Base-by-base conservation (phyloP, 129 eudicot species). In the Artemisia tridentata region DNA sequence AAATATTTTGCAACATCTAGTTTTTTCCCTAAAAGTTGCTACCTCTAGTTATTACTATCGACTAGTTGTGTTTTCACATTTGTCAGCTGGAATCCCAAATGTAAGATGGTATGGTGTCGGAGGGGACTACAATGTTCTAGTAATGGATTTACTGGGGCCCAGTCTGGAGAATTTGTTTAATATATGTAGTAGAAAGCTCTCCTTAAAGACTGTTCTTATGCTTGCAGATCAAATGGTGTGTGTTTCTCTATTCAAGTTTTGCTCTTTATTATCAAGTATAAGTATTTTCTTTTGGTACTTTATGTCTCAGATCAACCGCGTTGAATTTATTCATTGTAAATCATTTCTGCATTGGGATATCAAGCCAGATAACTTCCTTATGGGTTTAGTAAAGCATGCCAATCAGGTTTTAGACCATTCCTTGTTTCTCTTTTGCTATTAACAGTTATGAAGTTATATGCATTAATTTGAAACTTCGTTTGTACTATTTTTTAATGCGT, bases 171-270 rank as follows among this genome's bases (percentile, higher is more conserved):
- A 91, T 78, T 72, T 91, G 27, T 91, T 91, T 72, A 91, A 84
- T 81, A 88, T 91, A 81, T 91, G 97, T 51, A 88, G 87, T 75
- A 80, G 96, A 76, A 91, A 86, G 82, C 84, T 91, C 29, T 91
- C 98, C 9, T 75, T 88, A 73, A 91, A 91, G 80, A 82, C 98
- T 69, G 98, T 91, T 79, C 87, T 91, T 72, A 91, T 91, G 97
- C 97, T 91, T 55, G 97, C 97, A 4, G 97, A 91, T 84, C 97
- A 91, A 80, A 91, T 91, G 96, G 97, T 91, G 81, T 0, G 71
- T 15, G 52, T 23, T 80, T 72, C 13, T 69, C 16, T 58, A 55
- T 48, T 68, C 18, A 23, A 34, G 13, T 19, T 16, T 8, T 52
- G 71, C 48, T 8, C 65, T 17, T 70, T 7, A 14, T 21, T 63